phyloP scores from a whole-genome alignment of 108 stramenopile species.

The Cyclotella kingstonii region DNA sequence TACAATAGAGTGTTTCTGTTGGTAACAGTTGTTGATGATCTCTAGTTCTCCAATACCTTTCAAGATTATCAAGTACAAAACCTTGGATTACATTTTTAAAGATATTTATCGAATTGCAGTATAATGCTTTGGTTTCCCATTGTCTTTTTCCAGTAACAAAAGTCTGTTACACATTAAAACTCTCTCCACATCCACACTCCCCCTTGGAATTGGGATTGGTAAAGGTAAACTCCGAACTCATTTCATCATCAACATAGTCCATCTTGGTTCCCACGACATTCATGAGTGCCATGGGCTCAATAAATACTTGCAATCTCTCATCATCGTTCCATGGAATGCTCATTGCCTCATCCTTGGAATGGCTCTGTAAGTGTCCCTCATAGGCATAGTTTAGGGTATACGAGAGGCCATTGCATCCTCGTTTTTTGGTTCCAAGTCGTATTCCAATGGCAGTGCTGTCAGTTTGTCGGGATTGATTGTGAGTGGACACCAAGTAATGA shows the following conservation, averaged over 20 bases:
- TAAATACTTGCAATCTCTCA: slow-evolving; percentile 85
- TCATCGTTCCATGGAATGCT: slow-evolving; percentile 47
- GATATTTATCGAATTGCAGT: no score
- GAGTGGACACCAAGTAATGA: slow-evolving; percentile 23
- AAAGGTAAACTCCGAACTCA: slow-evolving; percentile 98
- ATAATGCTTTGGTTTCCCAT: no score
- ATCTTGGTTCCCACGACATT: slow-evolving; percentile 96
- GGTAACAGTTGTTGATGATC: no score
- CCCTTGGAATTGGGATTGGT: slow-evolving; percentile 99
- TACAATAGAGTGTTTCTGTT: no score
- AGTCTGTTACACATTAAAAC: slow-evolving; percentile 89
- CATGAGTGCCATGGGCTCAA: slow-evolving; percentile 98
- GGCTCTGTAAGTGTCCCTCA: slow-evolving; percentile 53
- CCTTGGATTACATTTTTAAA: no score
- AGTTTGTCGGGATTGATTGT: slow-evolving; percentile 20
- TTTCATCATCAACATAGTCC: slow-evolving; percentile 97
- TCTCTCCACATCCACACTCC: slow-evolving; percentile 99
- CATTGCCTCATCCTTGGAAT: slow-evolving; percentile 60
- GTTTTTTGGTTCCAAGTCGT: slow-evolving; percentile 89
- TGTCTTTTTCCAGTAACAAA: no score
- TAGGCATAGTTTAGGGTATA: slow-evolving; percentile 98
- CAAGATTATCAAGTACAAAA: no score
- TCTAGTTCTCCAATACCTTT: no score
- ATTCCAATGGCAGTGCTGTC: slow-evolving; percentile 74
- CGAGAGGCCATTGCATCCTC: slow-evolving; percentile 98